Conservation (phyloP, 2,329 filamentous ascomycete species). For the Ceratocystis harringtonii region DNA sequence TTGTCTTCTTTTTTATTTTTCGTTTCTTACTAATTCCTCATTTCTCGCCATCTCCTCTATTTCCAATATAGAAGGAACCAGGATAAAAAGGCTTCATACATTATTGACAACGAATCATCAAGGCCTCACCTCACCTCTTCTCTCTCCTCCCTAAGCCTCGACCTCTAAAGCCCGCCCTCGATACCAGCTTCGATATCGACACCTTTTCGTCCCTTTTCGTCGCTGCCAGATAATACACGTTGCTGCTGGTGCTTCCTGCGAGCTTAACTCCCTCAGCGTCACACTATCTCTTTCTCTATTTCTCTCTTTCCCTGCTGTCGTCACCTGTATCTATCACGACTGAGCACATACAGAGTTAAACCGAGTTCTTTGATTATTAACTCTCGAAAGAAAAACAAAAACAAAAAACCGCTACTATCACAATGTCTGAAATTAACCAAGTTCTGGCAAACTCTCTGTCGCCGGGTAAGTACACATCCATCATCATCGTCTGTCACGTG, state of each 20-base stretch:
- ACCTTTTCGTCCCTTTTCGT: constrained; percentile 17
- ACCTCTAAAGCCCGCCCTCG: constrained; percentile 10
- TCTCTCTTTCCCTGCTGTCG: not conserved
- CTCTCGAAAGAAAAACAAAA: constrained; percentile 10
- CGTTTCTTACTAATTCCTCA: constrained; percentile 3
- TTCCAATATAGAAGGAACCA: constrained; percentile 6
- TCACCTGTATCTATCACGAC: constrained; percentile 11
- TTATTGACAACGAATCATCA: not conserved
- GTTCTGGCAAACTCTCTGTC: constrained; percentile 96
- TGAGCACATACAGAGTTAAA: constrained; percentile 3
- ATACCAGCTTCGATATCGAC: constrained; percentile 22
- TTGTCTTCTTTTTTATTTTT: not conserved
- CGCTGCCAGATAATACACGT: not conserved
- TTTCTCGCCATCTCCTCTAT: constrained; percentile 2
- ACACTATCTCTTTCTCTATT: not conserved
- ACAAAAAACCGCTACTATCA: constrained; percentile 37
- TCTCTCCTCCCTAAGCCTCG: not conserved
- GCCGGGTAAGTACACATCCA: constrained; percentile 50
- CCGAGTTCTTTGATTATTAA: not conserved
- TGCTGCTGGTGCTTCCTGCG: not conserved
- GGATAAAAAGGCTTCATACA: constrained; percentile 18
- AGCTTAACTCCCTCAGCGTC: not conserved
- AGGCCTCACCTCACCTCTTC: not conserved
- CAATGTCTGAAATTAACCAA: constrained; percentile 85
- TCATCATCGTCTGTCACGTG: constrained; percentile 15